Evolutionary conservation across 2,329 filamentous ascomycete genomes (phyloP), one percentile per base, ranked within the genome.

Genomic region (Colletotrichum godetiae): DNA sequence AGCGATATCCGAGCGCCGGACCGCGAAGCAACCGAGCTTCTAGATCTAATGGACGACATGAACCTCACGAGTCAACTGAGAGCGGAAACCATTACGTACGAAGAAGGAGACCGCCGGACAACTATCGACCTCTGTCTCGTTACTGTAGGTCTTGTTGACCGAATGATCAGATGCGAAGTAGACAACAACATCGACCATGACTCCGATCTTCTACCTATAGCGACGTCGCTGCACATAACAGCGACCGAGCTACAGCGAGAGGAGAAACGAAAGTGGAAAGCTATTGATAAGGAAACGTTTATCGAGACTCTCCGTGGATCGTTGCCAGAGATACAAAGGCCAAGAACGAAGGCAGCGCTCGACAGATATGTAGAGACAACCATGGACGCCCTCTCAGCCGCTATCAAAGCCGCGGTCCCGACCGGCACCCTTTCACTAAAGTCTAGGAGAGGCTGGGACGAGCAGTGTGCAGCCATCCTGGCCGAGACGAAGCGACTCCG

Each of bases 61-160:
- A n/a, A n/a, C n/a, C n/a, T n/a, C n/a, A n/a, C n/a, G n/a, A n/a
- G n/a, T n/a, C n/a, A n/a, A n/a, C n/a, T n/a, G n/a, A n/a, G n/a
- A n/a, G n/a, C n/a, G n/a, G n/a, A n/a, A n/a, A n/a, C n/a, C n/a
- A n/a, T n/a, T n/a, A n/a, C n/a, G n/a, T n/a, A n/a, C n/a, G n/a
- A n/a, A n/a, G n/a, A n/a, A n/a, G n/a, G n/a, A n/a, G 61, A 37
- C 2, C 24, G 61, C 27, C 22, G 46, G 13, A 33, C 27, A 31
- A 64, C 46, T 4, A 64, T 64, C n/a, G 61, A 64, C 42, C 42
- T 64, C 5, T 64, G 27, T 29, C 61, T 64, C 10, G 5, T n/a
- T 3, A 64, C 29, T 5, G 46, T 55, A 2, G 24, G 61, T n/a
- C 61, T 64, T 2, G 42, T 64, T 1, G 61, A 64, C 46, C 53